A percentile compares a stretch with the other conserved stretches of the same genome.
Conservation (phyloP, 1,284 basidiomycete species). For the Moesziomyces antarcticus region DNA sequence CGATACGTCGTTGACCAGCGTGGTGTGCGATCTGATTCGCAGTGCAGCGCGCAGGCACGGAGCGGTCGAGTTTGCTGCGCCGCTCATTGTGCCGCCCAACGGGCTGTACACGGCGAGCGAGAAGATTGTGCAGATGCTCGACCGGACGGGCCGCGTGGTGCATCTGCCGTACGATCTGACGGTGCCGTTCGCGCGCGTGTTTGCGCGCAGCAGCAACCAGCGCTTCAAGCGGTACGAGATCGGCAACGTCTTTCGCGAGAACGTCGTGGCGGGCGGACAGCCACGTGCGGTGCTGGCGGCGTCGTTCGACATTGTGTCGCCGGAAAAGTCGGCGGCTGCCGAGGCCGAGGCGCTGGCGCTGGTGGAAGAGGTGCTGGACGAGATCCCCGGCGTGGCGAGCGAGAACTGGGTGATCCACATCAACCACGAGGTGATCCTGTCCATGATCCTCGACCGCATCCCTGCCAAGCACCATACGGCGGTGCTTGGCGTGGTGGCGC, state of each 20-base stretch:
- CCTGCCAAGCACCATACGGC: slow-evolving; percentile 56
- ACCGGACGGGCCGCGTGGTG: slow-evolving; percentile 71
- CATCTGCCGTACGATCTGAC: slow-evolving; percentile 70
- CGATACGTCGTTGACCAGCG: slow-evolving; percentile 78
- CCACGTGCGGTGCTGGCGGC: slow-evolving; percentile 65
- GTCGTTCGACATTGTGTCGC: slow-evolving; percentile 68
- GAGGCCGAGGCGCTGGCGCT: slow-evolving; percentile 65
- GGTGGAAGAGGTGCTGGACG: slow-evolving; percentile 63
- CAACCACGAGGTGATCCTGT: slow-evolving; percentile 59
- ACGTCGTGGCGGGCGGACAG: slow-evolving; percentile 67
- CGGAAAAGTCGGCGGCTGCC: slow-evolving; percentile 61
- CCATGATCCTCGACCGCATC: slow-evolving; percentile 60
- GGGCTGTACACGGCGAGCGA: slow-evolving; percentile 80
- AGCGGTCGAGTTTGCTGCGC: slow-evolving; percentile 85
- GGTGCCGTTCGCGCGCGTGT: slow-evolving; percentile 84
- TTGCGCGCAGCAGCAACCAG: slow-evolving; percentile 78
- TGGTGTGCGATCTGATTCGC: slow-evolving; percentile 80
- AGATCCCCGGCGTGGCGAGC: slow-evolving; percentile 59
- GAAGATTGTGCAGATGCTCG: slow-evolving; percentile 83
- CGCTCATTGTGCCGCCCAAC: slow-evolving; percentile 79
- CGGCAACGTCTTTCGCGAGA: slow-evolving; percentile 66
- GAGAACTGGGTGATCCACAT: slow-evolving; percentile 64
- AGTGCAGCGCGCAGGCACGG: slow-evolving; percentile 87
- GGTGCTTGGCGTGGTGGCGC: slow-evolving; percentile 46
- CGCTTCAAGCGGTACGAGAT: slow-evolving; percentile 92